Evolutionary conservation across 164 flowering plant species (phyloP), one percentile per base, ranked within the genome.

Genomic region (Malania oleifera): DNA sequence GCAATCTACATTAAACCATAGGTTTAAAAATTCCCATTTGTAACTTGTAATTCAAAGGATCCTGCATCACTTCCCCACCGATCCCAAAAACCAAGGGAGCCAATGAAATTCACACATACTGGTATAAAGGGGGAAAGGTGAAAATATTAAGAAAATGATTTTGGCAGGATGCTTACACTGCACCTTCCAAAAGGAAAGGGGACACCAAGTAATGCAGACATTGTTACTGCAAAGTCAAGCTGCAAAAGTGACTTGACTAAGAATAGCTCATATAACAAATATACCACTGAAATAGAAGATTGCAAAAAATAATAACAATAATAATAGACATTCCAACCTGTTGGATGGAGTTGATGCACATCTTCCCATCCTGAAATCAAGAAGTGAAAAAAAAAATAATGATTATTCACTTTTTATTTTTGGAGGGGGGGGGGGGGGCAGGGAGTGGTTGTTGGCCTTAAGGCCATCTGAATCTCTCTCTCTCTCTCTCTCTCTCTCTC

Each of bases 121-220:
- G n/a, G n/a, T n/a, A n/a, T n/a, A n/a, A n/a, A n/a, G n/a, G n/a
- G n/a, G n/a, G n/a, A n/a, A n/a, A n/a, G n/a, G 24, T 50, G 24
- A 5, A 23, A 2, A 50, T 27, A 27, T 25, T 12, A 25, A 19
- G 14, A 59, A 22, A 8, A 5, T 6, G n/a, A 52, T 1, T 20
- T 23, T 59, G 56, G 59, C 13, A 59, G 51, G 59, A 75, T 75
- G 80, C 80, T 82, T 84, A 79, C 75, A 69, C 75, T 65, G 75
- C 82, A 95, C 99, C 99, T 95, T 89, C 99, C 99, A 70, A 80
- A 95, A 62, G 99, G 97, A 80, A 88, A 88, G 20, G 97, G 95
- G 64, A 95, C 55, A 19, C 90, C 99, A 70, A 95, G 86, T 75
- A 95, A 62, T 0, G 99, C 87, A 53, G 96, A 79, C 25, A 95